Evolutionary conservation across 116 monocot species (phyloP).

Genomic region (Phalaenopsis hybrid): DNA sequence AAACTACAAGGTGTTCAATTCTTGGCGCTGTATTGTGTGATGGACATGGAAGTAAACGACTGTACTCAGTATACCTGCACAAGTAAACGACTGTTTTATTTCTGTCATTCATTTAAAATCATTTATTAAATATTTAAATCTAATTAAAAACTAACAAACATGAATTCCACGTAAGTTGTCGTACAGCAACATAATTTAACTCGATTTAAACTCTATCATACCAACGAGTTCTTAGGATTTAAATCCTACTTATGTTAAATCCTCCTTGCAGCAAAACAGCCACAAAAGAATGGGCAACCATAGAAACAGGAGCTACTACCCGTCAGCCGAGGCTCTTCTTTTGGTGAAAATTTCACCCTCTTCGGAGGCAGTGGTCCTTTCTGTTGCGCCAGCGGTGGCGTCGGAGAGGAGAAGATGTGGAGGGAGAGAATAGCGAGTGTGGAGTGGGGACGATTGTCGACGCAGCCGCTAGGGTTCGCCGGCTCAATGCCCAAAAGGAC

Average conservation of each 20-base stretch:
- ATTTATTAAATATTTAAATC: no score
- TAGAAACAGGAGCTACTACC: not conserved
- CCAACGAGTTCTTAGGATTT: no score
- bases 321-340: not conserved
- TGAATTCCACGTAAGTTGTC: no score
- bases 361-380: not conserved
- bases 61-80: conserved; percentile 64
- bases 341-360: not conserved
- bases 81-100: not conserved
- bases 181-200: no score
- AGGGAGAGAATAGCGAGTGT: not conserved
- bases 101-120: no score
- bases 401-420: not conserved
- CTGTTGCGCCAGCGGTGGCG: not conserved
- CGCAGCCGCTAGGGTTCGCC: not conserved
- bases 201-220: no score
- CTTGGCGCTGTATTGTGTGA: conserved; percentile 50
- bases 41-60: conserved; percentile 75
- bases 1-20: conserved; percentile 82
- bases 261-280: no score
- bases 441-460: not conserved
- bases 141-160: no score
- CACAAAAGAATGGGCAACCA: no score
- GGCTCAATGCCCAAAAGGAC: not conserved
- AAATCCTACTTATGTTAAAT: no score